Base-by-base conservation (phyloP, 768 basidiomycete genomes). In the Boletus rufocinnamomeus region DNA sequence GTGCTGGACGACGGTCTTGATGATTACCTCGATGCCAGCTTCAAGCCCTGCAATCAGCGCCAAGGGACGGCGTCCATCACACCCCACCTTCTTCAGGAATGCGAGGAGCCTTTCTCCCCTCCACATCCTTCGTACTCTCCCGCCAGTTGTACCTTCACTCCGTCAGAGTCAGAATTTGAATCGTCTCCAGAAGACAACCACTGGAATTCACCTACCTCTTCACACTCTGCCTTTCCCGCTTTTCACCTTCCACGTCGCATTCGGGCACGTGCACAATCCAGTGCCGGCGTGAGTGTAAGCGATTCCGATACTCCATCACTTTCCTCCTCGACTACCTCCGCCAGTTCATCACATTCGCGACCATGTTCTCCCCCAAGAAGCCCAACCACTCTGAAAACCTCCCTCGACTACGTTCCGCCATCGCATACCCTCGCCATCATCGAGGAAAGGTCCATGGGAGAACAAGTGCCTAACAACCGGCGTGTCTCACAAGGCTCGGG, bases 281-380 rank as follows among this genome's bases (percentile, higher is more conserved):
- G 66, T 48, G 66, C 73, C 6, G 63, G 66, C 45, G 52, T 74
- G 25, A 71, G 74, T 43, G 54, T 66, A 21, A 72, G 75, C 54
- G 77, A 77, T 57, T 79, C 77, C 50, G 79, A 81, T 57, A 77
- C 76, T n/a, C 80, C 80, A n/a, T 80, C 82, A 11, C 71, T 83
- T 50, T 71, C 75, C 32, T 79, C 79, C 50, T 80, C 77, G 30
- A 70, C 63, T 43, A 69, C 67, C 9, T 79, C 78, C 2, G 68
- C 64, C 56, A 77, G 76, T 52, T 79, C 78, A 5, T 66, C 67
- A 4, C 71, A 67, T 50, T 77, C 75, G 3, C 69, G 65, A 25
- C 61, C 67, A 50, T 60, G 63, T 69, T 63, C 61, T 60, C 79
- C 70, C 8, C 76, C 75, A 9, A 60, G 69, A 37, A 77, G 72